A percentile compares a stretch with the other conserved stretches of the same genome.
phyloP scores from a whole-genome alignment of 805 yeast species.

The Lipomyces japonicus region DNA sequence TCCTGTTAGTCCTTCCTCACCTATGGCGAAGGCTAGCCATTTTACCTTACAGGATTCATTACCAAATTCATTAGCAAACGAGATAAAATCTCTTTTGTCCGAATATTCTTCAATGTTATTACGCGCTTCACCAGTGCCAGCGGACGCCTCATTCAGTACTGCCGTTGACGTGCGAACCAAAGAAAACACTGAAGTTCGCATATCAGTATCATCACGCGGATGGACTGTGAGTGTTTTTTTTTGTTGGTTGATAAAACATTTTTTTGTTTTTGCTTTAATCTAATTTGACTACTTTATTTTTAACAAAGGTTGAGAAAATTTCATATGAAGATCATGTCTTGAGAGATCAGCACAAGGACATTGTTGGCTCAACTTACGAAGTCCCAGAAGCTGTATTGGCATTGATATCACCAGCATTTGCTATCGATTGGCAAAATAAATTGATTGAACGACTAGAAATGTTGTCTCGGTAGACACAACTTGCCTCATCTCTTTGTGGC shows the following conservation, averaged over 20 bases:
- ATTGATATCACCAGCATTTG: slow-evolving; percentile 19
- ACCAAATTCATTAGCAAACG: too few relatives aligned
- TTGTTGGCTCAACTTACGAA: slow-evolving; percentile 17
- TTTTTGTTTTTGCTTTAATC: not conserved
- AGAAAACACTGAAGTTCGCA: slow-evolving; percentile 9
- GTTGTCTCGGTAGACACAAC: not conserved
- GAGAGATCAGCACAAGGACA: not conserved
- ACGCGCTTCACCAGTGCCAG: slow-evolving; percentile 1
- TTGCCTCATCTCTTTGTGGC: too few relatives aligned
- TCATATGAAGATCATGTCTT: not conserved
- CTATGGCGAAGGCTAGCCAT: too few relatives aligned
- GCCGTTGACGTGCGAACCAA: slow-evolving; percentile 15
- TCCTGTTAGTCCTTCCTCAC: too few relatives aligned
- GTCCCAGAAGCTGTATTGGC: slow-evolving; percentile 12
- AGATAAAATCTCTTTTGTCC: slow-evolving; percentile 1
- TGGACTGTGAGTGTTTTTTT: slow-evolving; percentile 16
- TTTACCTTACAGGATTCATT: too few relatives aligned
- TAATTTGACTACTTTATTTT: not conserved
- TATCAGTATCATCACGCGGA: slow-evolving; percentile 18
- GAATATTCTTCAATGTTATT: slow-evolving; percentile 15
- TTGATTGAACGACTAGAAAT: slow-evolving; percentile 10
- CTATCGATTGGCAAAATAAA: slow-evolving; percentile 16
- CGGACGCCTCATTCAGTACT: not conserved
- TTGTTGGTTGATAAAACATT: too few relatives aligned
- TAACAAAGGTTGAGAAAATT: slow-evolving; percentile 7